Evolutionary conservation across 768 basidiomycete genomes (phyloP), one percentile per base, ranked within the genome.

Genomic region (Pleurotus giganteus): DNA sequence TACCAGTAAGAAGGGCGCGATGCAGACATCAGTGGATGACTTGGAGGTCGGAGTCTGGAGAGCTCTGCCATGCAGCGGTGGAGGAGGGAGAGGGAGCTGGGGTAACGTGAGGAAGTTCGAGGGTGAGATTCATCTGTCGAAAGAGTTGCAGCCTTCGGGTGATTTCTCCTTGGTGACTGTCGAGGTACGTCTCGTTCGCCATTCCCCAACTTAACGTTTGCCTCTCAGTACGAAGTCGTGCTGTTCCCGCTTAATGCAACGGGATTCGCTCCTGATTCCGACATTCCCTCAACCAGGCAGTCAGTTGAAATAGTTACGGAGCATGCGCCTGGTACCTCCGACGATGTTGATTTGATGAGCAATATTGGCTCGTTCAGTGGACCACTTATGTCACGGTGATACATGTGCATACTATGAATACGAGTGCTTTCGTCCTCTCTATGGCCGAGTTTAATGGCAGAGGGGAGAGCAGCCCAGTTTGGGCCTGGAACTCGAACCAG

Each of bases 61-160:
- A 31, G 60, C 61, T n/a, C 58, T 58, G 19, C 39, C 39, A 7
- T 41, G 39, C 39, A 41, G 39, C 19, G 39, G 39, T n/a, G 34
- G 34, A 9, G 34, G n/a, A 11, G 34, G 34, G 9, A 62, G 56
- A 39, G 49, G 54, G 17, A 29, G 19, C 34, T 23, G 56, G 49
- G 17, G 34, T 51, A 34, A 57, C 54, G 37, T 47, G 37, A 52
- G 63, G 21, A 61, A 58, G 45, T 44, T 75, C 37, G 65, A 67
- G 52, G 74, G 75, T 0, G 75, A 76, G 58, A 59, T 76, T 19
- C 71, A 72, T 29, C 61, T 78, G 17, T 63, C 62, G 42, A 56
- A 56, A 24, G 69, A 71, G 32, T 55, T 71, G 47, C 72, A 70
- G 57, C 69, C 73, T 21, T 68, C 75, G 4, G 68, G 70, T 26